Percentiles rank a stretch among this genome's conserved stretches.
These are phyloP conservation scores for Cyberlindnera lachancei DNA, from an alignment of 805 yeast species.

Conservation along the genomic window DNA sequence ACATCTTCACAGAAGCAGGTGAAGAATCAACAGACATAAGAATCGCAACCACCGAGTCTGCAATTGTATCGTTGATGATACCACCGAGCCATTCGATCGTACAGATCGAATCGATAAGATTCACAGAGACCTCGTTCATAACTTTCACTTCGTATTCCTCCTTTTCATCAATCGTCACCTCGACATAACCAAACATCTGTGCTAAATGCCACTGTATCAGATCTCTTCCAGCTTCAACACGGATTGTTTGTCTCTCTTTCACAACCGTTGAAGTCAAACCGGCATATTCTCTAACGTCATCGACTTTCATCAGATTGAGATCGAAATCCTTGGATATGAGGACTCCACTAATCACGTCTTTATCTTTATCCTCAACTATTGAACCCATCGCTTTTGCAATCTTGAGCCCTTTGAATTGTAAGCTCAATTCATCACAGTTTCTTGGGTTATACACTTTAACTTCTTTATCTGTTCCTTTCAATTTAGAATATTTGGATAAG, in stretches of 20 bases:
- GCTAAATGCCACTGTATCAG: constrained; percentile 82
- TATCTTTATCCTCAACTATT: constrained; percentile 41
- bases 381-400: constrained; percentile 70
- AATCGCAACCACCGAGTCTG: constrained; percentile 89
- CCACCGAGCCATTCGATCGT: constrained; percentile 89
- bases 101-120: constrained; percentile 40
- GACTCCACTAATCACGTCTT: constrained; percentile 65
- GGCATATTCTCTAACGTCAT: constrained; percentile 83
- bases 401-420: constrained; percentile 77
- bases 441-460: constrained; percentile 88
- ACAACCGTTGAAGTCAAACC: constrained; percentile 80
- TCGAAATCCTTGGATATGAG: constrained; percentile 89
- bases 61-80: constrained; percentile 83
- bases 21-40: constrained; percentile 87
- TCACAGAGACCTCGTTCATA: constrained; percentile 58
- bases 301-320: constrained; percentile 70
- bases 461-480: constrained; percentile 82
- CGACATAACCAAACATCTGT: constrained; percentile 90
- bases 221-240: constrained; percentile 73
- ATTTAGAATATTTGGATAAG: constrained; percentile 72
- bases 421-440: constrained; percentile 72
- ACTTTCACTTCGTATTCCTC: constrained; percentile 44
- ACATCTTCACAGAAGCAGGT: constrained; percentile 87
- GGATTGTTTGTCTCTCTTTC: constrained; percentile 71
- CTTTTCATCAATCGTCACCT: constrained; percentile 48